Evolutionary conservation across 176 grass and related monocot species (phyloP), one percentile per base, ranked within the genome.

Genomic region (Puya raimondii): DNA sequence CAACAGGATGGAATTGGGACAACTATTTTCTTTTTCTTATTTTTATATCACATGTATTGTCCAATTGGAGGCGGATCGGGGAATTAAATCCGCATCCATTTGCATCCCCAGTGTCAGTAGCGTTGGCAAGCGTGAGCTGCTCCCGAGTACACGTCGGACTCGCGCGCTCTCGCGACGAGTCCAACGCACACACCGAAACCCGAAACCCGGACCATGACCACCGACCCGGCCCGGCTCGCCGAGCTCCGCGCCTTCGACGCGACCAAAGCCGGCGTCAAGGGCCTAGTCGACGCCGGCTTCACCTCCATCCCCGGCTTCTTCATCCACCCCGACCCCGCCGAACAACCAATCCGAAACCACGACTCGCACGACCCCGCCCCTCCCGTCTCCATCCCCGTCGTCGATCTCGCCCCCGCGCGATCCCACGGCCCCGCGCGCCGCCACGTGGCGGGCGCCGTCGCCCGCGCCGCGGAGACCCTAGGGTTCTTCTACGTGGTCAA

Each of bases 401-500:
- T 79, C n/a, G 56, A 79, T 14, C 54, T 79, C 53, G 14, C 20
- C 57, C 18, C 26, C 50, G 25, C 70, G 2, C 16, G 12, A 57
- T 49, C 48, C 51, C 15, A 70, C 23, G 47, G n/a, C 12, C 17
- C 16, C 14, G 20, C 68, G 14, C 61, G 63, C 51, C 50, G 51
- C 53, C 23, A 79, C 17, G 27, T 65, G 14, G 53, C 72, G 10
- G 18, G 65, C 12, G 53, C 23, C 47, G 3, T 72, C 27, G n/a
- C 49, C 20, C 14, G 47, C 6, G 68, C 76, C 7, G 66, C 76
- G 9, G 47, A 16, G 56, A 51, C 56, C 15, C 65, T 61, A 42
- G 76, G 68, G 8, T 72, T 79, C 15, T 79, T 79, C 42, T 68
- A 79, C 53, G 33, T 79, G 67, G 47, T 65, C 7, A 79, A 79